Evolutionary conservation across 371 early-diverging fungal genomes (phyloP), one percentile per base, ranked within the genome.

Genomic region (Umbelopsis sp.): DNA sequence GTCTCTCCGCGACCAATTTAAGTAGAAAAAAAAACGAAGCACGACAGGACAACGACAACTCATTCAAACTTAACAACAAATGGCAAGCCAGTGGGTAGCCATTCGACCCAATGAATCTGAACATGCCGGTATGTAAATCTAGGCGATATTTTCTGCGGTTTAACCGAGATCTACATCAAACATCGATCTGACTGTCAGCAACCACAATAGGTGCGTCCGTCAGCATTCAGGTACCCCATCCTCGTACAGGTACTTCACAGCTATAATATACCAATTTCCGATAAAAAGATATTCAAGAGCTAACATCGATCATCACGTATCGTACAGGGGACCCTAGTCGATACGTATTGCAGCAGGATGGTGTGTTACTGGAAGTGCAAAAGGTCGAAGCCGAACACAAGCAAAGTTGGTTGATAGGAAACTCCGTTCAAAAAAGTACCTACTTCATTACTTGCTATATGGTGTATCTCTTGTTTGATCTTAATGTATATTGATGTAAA

Each of bases 401-500:
- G 44, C 67, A 52, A 67, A 51, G 51, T 22, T 67, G 67, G 67
- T 67, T 67, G 37, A 67, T 67, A 18, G 67, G 52, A 18, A 44
- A 67, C 18, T 52, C 67, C 7, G 53, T 67, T 37, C 67, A 67
- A 32, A 44, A 44, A 67, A 52, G 67, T 53, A 41, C 12, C 2
- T 41, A 41, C 12, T 4, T 29, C 29, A 29, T 29, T 29, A 4
- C 41, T 38, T 41, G 41, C 41, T 41, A 41, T 41, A 12, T 1
- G 1, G 7, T 7, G 1, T 41, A 7, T 41, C 41, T 41, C 41
- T 2, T 41, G 10, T 41, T 22, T 7, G 41, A 12, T 12, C 7
- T 10, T 41, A 12, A 10, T 41, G 1, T 41, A 20, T 22, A 22
- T 22, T 22, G 22, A 22, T 22, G 22, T 22, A 22, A 22, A 51